Conservation (phyloP, 129 eudicot genomes). For the Kitagawia praeruptora region DNA sequence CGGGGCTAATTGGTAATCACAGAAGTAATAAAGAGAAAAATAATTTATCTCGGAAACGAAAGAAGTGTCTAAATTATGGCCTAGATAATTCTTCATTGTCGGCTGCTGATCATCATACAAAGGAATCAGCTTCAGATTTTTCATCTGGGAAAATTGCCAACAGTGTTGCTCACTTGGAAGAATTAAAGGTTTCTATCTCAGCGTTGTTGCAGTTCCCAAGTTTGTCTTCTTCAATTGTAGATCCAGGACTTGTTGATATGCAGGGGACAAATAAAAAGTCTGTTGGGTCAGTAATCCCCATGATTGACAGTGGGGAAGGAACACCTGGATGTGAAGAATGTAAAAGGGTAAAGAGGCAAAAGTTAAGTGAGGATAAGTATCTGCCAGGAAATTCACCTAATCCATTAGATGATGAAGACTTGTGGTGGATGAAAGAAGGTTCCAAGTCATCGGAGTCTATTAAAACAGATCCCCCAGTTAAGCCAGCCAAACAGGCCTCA, state of each 20-base stretch:
- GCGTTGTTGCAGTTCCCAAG: constrained; percentile 53
- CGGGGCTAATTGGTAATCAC: constrained; percentile 30
- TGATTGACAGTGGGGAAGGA: constrained; percentile 49
- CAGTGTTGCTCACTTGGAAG: constrained; percentile 31
- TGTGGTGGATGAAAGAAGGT: constrained; percentile 88
- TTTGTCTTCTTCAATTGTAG: constrained; percentile 21
- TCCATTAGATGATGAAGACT: constrained; percentile 64
- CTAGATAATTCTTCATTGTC: constrained; percentile 16
- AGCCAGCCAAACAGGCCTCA: constrained; percentile 68
- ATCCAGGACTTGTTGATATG: constrained; percentile 44
- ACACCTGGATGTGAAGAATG: constrained; percentile 96
- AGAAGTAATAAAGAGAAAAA: constrained; percentile 10
- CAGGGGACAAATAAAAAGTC: constrained; percentile 38
- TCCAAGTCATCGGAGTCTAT: constrained; percentile 32
- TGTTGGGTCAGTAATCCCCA: constrained; percentile 16
- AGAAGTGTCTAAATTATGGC: constrained; percentile 18
- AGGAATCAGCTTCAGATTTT: constrained; percentile 18
- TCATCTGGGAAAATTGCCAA: constrained; percentile 21
- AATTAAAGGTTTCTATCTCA: constrained; percentile 57
- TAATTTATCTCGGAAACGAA: constrained; percentile 25
- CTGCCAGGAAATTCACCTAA: constrained; percentile 23
- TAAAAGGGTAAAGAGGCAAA: constrained; percentile 69
- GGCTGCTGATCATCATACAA: constrained; percentile 32
- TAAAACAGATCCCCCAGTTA: constrained; percentile 55
- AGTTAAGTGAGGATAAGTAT: constrained; percentile 53